Evolutionary conservation across 352 stramenopile genomes (phyloP), one percentile per base, ranked within the genome.

Genomic region (Globisporangium alternatum): DNA sequence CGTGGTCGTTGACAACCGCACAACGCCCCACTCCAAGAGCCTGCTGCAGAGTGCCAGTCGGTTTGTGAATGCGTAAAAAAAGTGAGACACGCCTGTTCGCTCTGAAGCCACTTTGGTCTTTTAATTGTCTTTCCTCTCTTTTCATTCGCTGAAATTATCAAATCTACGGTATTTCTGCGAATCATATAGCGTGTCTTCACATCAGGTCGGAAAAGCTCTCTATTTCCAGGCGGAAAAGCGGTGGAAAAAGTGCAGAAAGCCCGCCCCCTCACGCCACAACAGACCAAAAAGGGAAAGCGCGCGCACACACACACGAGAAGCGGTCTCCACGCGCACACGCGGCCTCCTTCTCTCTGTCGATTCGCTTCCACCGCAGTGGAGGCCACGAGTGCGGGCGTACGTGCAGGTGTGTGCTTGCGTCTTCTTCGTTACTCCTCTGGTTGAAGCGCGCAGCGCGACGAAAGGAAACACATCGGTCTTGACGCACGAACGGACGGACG

Each of bases 231-330:
- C 49, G 44, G 67, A 78, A 81, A 80, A 78, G 47, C 64, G 49
- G 49, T 22, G 58, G 67, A 78, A 81, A 80, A 78, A 56, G 70
- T 62, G 58, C 68, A 69, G 73, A 80, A 77, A 80, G 56, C 15
- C 41, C 41, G 15, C 15, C 13, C 41, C 35, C 35, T 41, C 35
- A 41, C 35, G 35, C 35, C 35, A 28, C 25, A 28, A 28, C 39
- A 44, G 39, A 13, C 43, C 21, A 52, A n/a, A 54, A 54, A 41
- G 47, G 47, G 47, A 54, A 54, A 56, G 49, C 49, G 47, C 21
- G 9, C 21, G 47, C 41, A 15, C 35, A 41, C 41, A 15, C 15
- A n/a, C 15, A 44, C 39, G 41, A 47, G 35, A 41, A 41, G 35
- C 35, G 35, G 35, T 41, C 35, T 41, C 35, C 35, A 41, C 35